Conservation (phyloP, 2,329 filamentous ascomycete species). For the Colletotrichum chlorophyti region DNA sequence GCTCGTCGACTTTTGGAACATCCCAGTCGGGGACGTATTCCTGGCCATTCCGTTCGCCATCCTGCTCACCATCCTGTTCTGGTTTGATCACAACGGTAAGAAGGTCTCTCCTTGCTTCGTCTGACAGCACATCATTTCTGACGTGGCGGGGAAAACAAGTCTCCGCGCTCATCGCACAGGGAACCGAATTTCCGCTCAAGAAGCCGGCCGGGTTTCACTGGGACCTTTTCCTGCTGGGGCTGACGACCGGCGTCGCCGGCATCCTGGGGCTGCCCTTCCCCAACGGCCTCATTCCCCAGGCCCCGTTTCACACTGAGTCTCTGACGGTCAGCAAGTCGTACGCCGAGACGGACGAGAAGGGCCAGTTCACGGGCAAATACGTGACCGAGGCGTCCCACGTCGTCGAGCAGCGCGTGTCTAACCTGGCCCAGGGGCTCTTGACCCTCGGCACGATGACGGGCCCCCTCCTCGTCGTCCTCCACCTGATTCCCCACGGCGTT, state of each 20-base stretch:
- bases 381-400: slow-evolving; percentile 63
- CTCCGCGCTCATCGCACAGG: slow-evolving; percentile 82
- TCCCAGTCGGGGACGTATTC: slow-evolving; percentile 76
- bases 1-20: slow-evolving; percentile 84
- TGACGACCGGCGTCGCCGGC: slow-evolving; percentile 78
- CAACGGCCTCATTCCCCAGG: slow-evolving; percentile 84
- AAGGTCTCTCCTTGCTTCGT: not conserved
- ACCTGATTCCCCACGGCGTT: slow-evolving; percentile 80
- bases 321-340: slow-evolving; percentile 69
- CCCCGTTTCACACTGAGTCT: slow-evolving; percentile 81
- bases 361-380: slow-evolving; percentile 62
- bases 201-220: slow-evolving; percentile 88
- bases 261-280: slow-evolving; percentile 81
- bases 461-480: slow-evolving; percentile 75
- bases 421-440: slow-evolving; percentile 78
- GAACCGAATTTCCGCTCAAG: slow-evolving; percentile 79
- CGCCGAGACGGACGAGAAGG: slow-evolving; percentile 59
- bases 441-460: slow-evolving; percentile 82
- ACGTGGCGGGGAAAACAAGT: slow-evolving; percentile 54
- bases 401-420: slow-evolving; percentile 81
- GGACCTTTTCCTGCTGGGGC: slow-evolving; percentile 81
- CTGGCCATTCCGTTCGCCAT: slow-evolving; percentile 87
- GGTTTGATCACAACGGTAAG: slow-evolving; percentile 86
- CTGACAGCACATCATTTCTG: not conserved
- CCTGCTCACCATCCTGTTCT: slow-evolving; percentile 84